Base-by-base conservation (phyloP, 441 rosid species). In the Gossypium schwendimanii region DNA sequence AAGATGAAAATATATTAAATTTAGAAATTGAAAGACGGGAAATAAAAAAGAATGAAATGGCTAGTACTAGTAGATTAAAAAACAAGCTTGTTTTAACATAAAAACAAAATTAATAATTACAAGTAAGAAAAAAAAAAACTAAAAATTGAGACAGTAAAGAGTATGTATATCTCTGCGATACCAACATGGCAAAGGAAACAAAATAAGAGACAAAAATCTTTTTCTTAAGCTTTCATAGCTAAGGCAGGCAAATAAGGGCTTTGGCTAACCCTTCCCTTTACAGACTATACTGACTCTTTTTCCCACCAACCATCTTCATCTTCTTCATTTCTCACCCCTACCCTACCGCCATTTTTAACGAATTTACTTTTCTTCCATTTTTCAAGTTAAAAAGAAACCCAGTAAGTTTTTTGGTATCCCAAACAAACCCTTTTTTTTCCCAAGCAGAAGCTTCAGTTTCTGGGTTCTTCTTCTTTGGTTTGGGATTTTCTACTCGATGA, bases 231-330 rank as follows among this genome's bases (percentile, higher is more conserved):
- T 55, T 24, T 55, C 31, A 55, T 55, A 9, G 61, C 61, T 21
- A 55, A 55, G 61, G 15, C 28, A 55, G 9, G 39, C 39, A 33
- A 47, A 10, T 55, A 55, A 55, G 61, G 31, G 12, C 14, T n/a
- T 21, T 55, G 24, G 61, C 26, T 21, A 21, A 55, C 31, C 14
- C n/a, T 21, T 55, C 61, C 61, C 82, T 85, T 87, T 85, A 81
- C 88, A 81, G 85, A 73, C 79, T 82, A 82, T 83, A 80, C 80
- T 77, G 72, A 74, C 83, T 80, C 83, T 44, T 70, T 70, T 59
- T 36, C 69, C 64, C 12, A 77, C 81, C 83, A 80, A 76, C 76
- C 81, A 73, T 33, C 81, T 57, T 53, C 75, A 75, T 33, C 81
- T 57, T 53, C 75, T 67, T 64, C 79, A 66, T 74, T 60, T 67